These are phyloP conservation scores for Cyphellophora attinorum DNA, from an alignment of 2,329 filamentous ascomycete genomes.

Conservation along the genomic window DNA sequence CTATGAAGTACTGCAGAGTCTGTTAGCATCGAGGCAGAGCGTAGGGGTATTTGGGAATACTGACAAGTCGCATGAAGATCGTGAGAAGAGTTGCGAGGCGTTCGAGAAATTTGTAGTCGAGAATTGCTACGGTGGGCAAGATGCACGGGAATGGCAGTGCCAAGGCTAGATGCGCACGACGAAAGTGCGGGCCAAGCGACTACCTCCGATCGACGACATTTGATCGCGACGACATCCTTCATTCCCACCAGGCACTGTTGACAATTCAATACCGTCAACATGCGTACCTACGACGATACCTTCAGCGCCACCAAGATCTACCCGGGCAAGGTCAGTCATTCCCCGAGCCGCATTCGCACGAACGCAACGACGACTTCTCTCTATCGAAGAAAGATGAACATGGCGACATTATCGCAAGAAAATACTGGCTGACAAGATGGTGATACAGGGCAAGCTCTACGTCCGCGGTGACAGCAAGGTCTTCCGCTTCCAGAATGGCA, in stretches of 20 bases:
- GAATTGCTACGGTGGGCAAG: too few species aligned
- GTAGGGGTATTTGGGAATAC: slow-evolving; percentile 4
- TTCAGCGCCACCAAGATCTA: slow-evolving; percentile 73
- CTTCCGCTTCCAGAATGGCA: slow-evolving; percentile 99
- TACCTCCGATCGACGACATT: too few species aligned
- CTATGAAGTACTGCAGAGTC: slow-evolving; percentile 42
- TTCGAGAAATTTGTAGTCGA: background rate
- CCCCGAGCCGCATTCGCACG: slow-evolving; percentile 1
- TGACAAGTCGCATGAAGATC: background rate
- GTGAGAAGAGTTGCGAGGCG: background rate
- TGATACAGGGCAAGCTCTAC: slow-evolving; percentile 90
- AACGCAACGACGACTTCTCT: background rate
- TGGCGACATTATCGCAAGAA: background rate
- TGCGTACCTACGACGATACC: slow-evolving; percentile 70
- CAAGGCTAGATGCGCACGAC: too few species aligned
- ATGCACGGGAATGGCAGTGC: too few species aligned
- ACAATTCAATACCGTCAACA: slow-evolving; percentile 42
- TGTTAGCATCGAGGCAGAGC: slow-evolving; percentile 7
- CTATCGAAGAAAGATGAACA: background rate
- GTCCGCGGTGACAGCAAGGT: slow-evolving; percentile 99
- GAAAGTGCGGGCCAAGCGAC: too few species aligned
- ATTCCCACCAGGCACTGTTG: slow-evolving; percentile 12
- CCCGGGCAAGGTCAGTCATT: slow-evolving; percentile 62
- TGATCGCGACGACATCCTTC: slow-evolving; percentile 5
- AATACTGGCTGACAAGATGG: slow-evolving; percentile 9